Conservation (phyloP, 257 asterid species). For the Jacaranda mimosifolia region DNA sequence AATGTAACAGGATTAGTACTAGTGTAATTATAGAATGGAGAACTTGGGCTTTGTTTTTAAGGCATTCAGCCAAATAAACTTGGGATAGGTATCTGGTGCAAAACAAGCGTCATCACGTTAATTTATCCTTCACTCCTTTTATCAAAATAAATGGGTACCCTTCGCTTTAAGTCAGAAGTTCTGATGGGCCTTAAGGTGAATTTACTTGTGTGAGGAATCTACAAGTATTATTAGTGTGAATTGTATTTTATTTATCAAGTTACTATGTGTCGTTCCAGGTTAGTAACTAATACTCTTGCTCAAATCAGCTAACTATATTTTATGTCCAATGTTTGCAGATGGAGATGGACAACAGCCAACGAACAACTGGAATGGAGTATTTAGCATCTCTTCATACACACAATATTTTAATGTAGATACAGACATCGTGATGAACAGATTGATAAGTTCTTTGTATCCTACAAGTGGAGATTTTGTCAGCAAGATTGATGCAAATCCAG, state of each 20-base stretch:
- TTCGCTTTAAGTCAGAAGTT: conserved; percentile 13
- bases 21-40: neutral
- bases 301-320: conserved; percentile 25
- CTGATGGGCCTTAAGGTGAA: conserved; percentile 5
- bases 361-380: conserved; percentile 81
- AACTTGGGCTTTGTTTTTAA: conserved; percentile 8
- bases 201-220: conserved; percentile 11
- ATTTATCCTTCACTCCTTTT: conserved; percentile 11
- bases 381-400: conserved; percentile 81
- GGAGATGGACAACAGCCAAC: conserved; percentile 72
- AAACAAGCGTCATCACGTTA: neutral
- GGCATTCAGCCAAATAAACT: conserved; percentile 7
- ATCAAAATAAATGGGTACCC: neutral
- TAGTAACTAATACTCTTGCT: conserved; percentile 18
- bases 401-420: conserved; percentile 96
- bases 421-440: conserved; percentile 86
- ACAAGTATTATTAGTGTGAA: conserved; percentile 1
- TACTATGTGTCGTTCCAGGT: neutral
- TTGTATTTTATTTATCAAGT: conserved; percentile 6
- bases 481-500: conserved; percentile 96
- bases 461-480: conserved; percentile 80
- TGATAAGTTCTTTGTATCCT: conserved; percentile 89
- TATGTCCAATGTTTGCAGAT: conserved; percentile 54
- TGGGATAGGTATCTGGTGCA: neutral
- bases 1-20: conserved; percentile 10